These are phyloP conservation scores for Eucalyptus cloeziana DNA, from an alignment of 345 rosid species.

Conservation along the genomic window DNA sequence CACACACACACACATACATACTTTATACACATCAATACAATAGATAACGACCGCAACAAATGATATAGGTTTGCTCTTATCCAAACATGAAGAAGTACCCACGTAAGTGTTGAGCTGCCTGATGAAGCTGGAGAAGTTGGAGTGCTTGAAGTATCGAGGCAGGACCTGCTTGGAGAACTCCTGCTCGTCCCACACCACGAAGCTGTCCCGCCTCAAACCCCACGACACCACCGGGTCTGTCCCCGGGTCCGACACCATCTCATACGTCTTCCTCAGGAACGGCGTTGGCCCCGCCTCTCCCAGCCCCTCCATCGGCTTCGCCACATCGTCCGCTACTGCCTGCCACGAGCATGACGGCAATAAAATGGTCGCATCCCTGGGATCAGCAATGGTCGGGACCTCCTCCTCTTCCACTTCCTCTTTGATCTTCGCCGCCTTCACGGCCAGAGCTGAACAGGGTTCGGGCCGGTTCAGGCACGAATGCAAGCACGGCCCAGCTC, in stretches of 20 bases:
- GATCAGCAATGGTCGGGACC: background rate
- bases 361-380: background rate
- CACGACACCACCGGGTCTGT: conserved; percentile 38
- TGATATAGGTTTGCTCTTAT: background rate
- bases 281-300: conserved; percentile 44
- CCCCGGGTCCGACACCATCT: conserved; percentile 37
- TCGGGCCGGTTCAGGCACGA: background rate
- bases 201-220: conserved; percentile 27
- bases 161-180: conserved; percentile 25
- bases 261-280: conserved; percentile 37
- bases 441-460: background rate
- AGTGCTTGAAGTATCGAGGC: conserved; percentile 63
- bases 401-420: background rate
- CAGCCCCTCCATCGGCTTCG: conserved; percentile 44
- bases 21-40: background rate
- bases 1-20: background rate
- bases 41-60: no score
- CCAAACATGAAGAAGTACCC: background rate
- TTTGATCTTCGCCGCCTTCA: background rate
- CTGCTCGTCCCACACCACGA: conserved; percentile 40
- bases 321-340: background rate
- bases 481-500: background rate
- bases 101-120: conserved; percentile 9
- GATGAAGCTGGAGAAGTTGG: conserved; percentile 52
- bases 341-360: background rate